These are phyloP conservation scores for Nemania serpens DNA, from an alignment of 2,329 filamentous ascomycete species.

Conservation along the genomic window DNA sequence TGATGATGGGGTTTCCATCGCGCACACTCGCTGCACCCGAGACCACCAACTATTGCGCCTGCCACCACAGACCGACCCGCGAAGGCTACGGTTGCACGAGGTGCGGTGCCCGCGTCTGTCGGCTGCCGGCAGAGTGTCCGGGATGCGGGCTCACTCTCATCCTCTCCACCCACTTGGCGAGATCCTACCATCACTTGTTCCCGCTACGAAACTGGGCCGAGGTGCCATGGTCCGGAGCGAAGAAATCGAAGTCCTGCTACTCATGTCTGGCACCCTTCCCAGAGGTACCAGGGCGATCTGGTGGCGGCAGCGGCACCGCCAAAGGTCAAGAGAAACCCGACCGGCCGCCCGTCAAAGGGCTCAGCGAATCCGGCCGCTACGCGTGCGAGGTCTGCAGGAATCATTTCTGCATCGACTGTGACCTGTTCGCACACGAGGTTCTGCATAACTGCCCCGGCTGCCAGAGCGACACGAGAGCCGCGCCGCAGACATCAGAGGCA, in stretches of 20 bases:
- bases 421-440: conserved; percentile 91
- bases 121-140: conserved; percentile 87
- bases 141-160: conserved; percentile 91
- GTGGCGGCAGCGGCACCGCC: conserved; percentile 26
- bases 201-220: conserved; percentile 89
- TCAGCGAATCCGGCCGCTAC: conserved; percentile 86
- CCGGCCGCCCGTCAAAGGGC: conserved; percentile 56
- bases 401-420: conserved; percentile 98
- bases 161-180: conserved; percentile 86
- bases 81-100: conserved; percentile 92
- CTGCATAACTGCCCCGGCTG: conserved; percentile 97
- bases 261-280: conserved; percentile 79
- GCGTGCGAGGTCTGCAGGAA: conserved; percentile 84
- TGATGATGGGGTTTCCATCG: conserved; percentile 99
- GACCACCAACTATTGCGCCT: conserved; percentile 80
- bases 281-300: conserved; percentile 39
- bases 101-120: conserved; percentile 87
- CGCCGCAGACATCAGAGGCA: conserved; percentile 29
- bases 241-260: conserved; percentile 68
- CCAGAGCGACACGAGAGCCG: conserved; percentile 56
- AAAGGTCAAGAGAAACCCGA: conserved; percentile 29
- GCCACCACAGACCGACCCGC: conserved; percentile 79
- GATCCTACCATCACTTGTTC: conserved; percentile 93
- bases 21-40: conserved; percentile 72
- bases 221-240: conserved; percentile 79